Evolutionary conservation across 2,329 filamentous ascomycete genomes (phyloP), one percentile per base, ranked within the genome.

Genomic region (Colletotrichum cordylinicola): DNA sequence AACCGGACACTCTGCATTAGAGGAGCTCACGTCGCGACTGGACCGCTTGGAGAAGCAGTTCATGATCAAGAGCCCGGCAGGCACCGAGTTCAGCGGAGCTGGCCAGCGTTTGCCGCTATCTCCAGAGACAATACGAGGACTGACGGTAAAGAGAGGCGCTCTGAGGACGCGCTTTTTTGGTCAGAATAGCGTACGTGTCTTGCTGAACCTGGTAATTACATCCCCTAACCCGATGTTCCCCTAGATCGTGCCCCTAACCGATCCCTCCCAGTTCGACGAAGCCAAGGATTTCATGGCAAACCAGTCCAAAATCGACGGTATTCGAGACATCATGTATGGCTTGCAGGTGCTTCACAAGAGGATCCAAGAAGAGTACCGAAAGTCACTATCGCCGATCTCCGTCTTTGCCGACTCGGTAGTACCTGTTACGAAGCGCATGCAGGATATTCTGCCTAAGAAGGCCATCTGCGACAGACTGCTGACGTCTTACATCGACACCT

Each of bases 341-440:
- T 86, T 90, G 60, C 85, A 87, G 70, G 85, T 86, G 60, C 85
- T 91, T 48, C 87, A 91, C 79, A 86, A 83, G 75, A 81, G 85
- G 16, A 82, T 91, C 10, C 87, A 88, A 77, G 85, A 88, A 65
- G 86, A 89, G 35, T 86, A 88, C 78, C 83, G 83, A 69, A 86
- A 87, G 78, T 85, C 85, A 0, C 81, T 90, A 55, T 82, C 87
- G 7, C 89, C 90, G 1, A 90, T 91, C 60, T 85, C 88, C 4
- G 89, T 91, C 37, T 91, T 88, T 78, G 89, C 91, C 33, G 89
- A 91, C 78, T 91, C 89, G n/a, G 89, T 91, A 84, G 89, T 90
- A 80, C 89, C 90, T 0, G 85, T 91, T 4, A 87, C 87, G 72
- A 90, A 90, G 80, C 88, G 90, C 62, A 91, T 91, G 90, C 86